Evolutionary conservation across 106 monocot species (phyloP).

Genomic region (Agapanthus africanus): DNA sequence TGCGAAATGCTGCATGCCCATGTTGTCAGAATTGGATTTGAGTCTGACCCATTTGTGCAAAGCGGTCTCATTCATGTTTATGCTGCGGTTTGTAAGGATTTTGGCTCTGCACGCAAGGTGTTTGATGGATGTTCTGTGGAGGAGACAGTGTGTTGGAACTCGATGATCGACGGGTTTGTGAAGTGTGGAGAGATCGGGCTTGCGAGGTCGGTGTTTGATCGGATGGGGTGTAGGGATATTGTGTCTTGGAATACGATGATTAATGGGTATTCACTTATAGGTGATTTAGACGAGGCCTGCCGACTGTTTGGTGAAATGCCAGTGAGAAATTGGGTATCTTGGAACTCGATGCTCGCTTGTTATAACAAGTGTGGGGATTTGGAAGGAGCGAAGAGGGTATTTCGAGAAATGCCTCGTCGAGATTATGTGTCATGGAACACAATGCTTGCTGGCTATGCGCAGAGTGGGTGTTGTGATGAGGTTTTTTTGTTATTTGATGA

Average conservation of each 20-base stretch:
- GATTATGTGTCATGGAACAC: conserved; percentile 57
- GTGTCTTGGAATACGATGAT: conserved; percentile 54
- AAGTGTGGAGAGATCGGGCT: conserved; percentile 24
- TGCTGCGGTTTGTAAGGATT: conserved; percentile 3
- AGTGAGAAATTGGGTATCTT: conserved; percentile 28
- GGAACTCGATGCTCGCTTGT: conserved; percentile 48
- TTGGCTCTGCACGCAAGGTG: conserved; percentile 25
- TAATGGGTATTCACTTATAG: conserved; percentile 7
- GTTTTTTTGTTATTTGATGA: conserved; percentile 31
- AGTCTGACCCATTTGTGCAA: conserved; percentile 29
- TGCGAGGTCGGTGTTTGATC: conserved; percentile 30
- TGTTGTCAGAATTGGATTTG: conserved; percentile 22
- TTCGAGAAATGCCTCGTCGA: conserved; percentile 31
- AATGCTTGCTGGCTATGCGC: conserved; percentile 38
- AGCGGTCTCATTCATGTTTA: conserved; percentile 36
- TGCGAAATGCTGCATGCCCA: conserved; percentile 19
- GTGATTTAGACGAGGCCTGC: conserved; percentile 23
- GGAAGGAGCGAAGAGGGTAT: conserved; percentile 27
- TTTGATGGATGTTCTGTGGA: conserved; percentile 20
- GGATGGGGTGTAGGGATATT: conserved; percentile 35
- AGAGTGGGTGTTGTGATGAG: conserved; percentile 23
- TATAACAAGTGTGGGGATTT: conserved; percentile 46
- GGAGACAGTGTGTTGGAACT: conserved; percentile 36
- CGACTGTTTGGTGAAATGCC: conserved; percentile 40
- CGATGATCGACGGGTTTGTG: conserved; percentile 52